Percentiles rank a stretch among this genome's conserved stretches.
Conservation (phyloP, 192 early-diverging fungal species). For the Umbelopsis ramanniana region DNA sequence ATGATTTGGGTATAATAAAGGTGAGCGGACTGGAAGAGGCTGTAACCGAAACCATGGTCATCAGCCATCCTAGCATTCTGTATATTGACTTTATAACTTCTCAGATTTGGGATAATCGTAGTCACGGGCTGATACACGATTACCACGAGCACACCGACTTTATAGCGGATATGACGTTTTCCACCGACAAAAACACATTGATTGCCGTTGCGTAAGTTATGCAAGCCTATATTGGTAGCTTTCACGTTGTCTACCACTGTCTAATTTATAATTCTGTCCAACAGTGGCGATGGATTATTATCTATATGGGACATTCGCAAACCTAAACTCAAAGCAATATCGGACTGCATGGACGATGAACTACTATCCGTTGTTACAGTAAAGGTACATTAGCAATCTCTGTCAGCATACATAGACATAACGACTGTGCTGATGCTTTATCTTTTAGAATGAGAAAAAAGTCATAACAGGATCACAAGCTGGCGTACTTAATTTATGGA, state of each 20-base stretch:
- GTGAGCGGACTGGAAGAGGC: too few relatives aligned
- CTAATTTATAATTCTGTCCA: constrained; percentile 1
- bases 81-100: not conserved
- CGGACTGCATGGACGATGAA: constrained; percentile 94
- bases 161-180: constrained; percentile 85
- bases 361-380: constrained; percentile 82
- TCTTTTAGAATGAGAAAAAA: constrained; percentile 71
- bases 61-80: not conserved
- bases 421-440: not conserved
- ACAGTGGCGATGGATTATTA: constrained; percentile 87
- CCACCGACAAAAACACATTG: constrained; percentile 69
- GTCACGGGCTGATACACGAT: constrained; percentile 70
- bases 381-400: constrained; percentile 43
- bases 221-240: not conserved
- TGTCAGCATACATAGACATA: not conserved
- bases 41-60: not conserved
- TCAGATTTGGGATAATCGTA: constrained; percentile 89
- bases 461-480: constrained; percentile 90
- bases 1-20: constrained; percentile 90
- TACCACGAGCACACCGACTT: constrained; percentile 91
- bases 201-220: constrained; percentile 66
- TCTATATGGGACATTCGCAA: constrained; percentile 91
- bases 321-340: constrained; percentile 75
- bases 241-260: not conserved
- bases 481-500: constrained; percentile 86